Base-by-base conservation (phyloP, 805 yeast genomes). In the Saturnispora gosingensis region DNA sequence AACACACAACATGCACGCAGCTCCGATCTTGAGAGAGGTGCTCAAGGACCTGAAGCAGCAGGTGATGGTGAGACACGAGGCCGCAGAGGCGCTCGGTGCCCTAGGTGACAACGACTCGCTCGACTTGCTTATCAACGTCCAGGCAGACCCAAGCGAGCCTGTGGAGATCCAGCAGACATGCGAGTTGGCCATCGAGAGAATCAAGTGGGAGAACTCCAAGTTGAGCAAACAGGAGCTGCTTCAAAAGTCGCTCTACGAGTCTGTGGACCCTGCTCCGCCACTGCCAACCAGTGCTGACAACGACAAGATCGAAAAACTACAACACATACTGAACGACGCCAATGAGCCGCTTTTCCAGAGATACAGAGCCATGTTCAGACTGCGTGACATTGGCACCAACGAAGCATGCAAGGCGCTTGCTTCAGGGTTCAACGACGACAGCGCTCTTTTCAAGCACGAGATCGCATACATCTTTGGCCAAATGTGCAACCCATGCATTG, bases 251-350 rank as follows among this genome's bases (percentile, higher is more conserved):
- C 77, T 85, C 38, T 91, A 86, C 71, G 76, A 85, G 30, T 86
- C 96, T 43, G 85, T 93, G 56, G 99, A 93, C 65, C 99, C 99
- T 45, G 99, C 99, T 24, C 99, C 99, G 50, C 98, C 99, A 8
- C 71, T 93, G 67, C 83, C 96, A n/a, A 64, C 81, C 45, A 61
- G 60, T 46, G 69, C 65, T 47, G 52, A 53, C 16, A 73, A 74
- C 16, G 79, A 79, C 59, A 78, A 82, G 62, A 75, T 91, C 45
- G 81, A 74, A 18, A 81, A 82, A 62, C 76, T 93, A 60, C 78
- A 82, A 63, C 61, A 62, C 32, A 76, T 86, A 52, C 76, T 93
- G 63, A 88, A 87, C 65, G 85, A 88, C 67, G 90, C 86, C 67
- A 66, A 69, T 1, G 76, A 76, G 61, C 86, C 97, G 15, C 75